These are phyloP conservation scores for Penicillium ucsense DNA, from an alignment of 495 filamentous ascomycete genomes.

Conservation along the genomic window DNA sequence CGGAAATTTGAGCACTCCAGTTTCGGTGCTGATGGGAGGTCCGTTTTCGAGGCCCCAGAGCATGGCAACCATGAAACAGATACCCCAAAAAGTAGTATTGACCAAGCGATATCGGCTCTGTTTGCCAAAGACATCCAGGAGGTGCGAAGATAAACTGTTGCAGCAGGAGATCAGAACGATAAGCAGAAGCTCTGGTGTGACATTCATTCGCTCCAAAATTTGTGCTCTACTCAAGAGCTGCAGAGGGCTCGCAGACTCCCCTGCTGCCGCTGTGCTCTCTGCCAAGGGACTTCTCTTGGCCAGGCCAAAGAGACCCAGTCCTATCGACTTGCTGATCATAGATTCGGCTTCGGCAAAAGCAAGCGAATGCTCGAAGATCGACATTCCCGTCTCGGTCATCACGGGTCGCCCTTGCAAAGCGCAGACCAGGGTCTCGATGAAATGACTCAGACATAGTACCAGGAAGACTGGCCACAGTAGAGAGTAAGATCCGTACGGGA, in stretches of 20 bases:
- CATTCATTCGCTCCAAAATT: slow-evolving; percentile 56
- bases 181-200: slow-evolving; percentile 79
- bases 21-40: slow-evolving; percentile 33
- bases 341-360: slow-evolving; percentile 95
- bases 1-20: slow-evolving; percentile 64
- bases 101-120: slow-evolving; percentile 69
- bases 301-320: slow-evolving; percentile 54
- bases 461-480: slow-evolving; percentile 84
- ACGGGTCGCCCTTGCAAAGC: slow-evolving; percentile 77
- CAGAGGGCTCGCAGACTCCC: slow-evolving; percentile 15
- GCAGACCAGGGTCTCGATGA: slow-evolving; percentile 77
- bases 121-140: slow-evolving; percentile 68
- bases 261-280: slow-evolving; percentile 14
- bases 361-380: slow-evolving; percentile 89
- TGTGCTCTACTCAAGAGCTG: slow-evolving; percentile 31
- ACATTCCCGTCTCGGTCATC: slow-evolving; percentile 87
- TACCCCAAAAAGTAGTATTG: slow-evolving; percentile 80
- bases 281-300: slow-evolving; percentile 25
- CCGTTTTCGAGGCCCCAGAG: slow-evolving; percentile 58
- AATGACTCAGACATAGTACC: slow-evolving; percentile 72
- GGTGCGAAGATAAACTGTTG: slow-evolving; percentile 77
- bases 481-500: slow-evolving; percentile 61
- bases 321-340: slow-evolving; percentile 64
- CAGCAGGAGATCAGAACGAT: slow-evolving; percentile 80
- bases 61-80: slow-evolving; percentile 78